A percentile compares a stretch with the other conserved stretches of the same genome.
phyloP scores from a whole-genome alignment of 352 stramenopile species.

The Aphanomyces cochlioides region DNA sequence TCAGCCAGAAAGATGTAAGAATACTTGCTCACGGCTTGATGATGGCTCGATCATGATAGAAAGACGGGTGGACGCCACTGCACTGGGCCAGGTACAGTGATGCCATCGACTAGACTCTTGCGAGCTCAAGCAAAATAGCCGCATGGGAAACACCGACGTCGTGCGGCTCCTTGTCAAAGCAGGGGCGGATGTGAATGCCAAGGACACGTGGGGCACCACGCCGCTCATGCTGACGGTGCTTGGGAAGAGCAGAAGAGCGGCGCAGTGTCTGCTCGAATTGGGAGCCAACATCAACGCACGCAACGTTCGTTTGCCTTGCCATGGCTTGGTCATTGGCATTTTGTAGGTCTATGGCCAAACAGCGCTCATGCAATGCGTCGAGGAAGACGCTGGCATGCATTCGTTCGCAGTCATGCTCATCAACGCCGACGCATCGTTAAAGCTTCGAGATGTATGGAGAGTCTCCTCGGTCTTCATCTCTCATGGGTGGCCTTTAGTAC shows the following conservation, averaged over 20 bases:
- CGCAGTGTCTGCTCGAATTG: constrained; percentile 64
- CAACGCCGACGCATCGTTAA: constrained; percentile 55
- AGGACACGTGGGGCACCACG: constrained; percentile 73
- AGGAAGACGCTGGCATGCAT: constrained; percentile 54
- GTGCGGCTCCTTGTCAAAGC: constrained; percentile 76
- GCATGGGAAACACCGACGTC: constrained; percentile 66
- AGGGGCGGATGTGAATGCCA: constrained; percentile 63
- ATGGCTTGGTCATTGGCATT: no score
- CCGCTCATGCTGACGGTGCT: constrained; percentile 76
- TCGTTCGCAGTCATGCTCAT: constrained; percentile 72
- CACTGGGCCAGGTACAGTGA: constrained; percentile 52
- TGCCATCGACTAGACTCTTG: neutral
- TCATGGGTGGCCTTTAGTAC: constrained; percentile 34
- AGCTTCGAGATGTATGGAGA: constrained; percentile 53
- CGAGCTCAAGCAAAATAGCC: constrained; percentile 31
- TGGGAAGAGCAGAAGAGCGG: constrained; percentile 56
- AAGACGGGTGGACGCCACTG: constrained; percentile 68
- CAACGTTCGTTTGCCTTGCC: constrained; percentile 41
- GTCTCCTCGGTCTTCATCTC: neutral
- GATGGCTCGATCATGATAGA: constrained; percentile 32
- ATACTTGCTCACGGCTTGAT: neutral
- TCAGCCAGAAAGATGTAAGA: constrained; percentile 72
- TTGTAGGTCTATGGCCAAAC: constrained; percentile 70
- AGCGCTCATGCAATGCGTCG: constrained; percentile 61
- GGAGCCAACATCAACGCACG: constrained; percentile 59